phyloP scores from a whole-genome alignment of 2,329 filamentous ascomycete species.

The Orbilia blumenaviensis region DNA sequence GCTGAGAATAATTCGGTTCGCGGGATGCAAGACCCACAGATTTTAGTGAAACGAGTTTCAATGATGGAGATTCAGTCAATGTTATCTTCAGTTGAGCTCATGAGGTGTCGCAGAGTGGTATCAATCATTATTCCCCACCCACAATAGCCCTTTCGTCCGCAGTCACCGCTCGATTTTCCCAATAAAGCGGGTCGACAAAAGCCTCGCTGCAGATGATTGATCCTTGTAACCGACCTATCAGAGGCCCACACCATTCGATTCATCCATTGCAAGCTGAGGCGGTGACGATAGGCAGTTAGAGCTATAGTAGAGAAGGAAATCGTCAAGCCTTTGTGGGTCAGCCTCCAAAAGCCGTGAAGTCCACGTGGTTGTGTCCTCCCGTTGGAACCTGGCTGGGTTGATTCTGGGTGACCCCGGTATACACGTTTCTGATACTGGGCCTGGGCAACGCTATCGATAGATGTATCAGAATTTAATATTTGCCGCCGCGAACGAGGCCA shows the following conservation, averaged over 20 bases:
- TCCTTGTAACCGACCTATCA: slow-evolving; percentile 51
- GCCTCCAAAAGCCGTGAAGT: slow-evolving; percentile 32
- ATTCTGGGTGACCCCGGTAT: slow-evolving; percentile 31
- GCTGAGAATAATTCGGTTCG: slow-evolving; percentile 39
- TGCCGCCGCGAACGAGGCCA: slow-evolving; percentile 4
- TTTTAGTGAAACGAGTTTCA: slow-evolving; percentile 55
- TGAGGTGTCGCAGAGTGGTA: not conserved
- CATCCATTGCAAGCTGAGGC: slow-evolving; percentile 40
- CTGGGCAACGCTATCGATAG: not conserved
- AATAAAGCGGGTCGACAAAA: slow-evolving; percentile 41
- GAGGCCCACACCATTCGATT: slow-evolving; percentile 32
- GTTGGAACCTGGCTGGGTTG: slow-evolving; percentile 45
- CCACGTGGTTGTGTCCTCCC: slow-evolving; percentile 53
- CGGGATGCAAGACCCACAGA: slow-evolving; percentile 45
- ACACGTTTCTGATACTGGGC: slow-evolving; percentile 8
- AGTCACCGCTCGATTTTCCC: slow-evolving; percentile 46
- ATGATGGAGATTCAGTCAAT: slow-evolving; percentile 16
- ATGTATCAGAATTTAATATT: not conserved
- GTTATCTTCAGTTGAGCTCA: not conserved
- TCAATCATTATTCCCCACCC: slow-evolving; percentile 3
- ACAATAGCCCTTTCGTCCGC: slow-evolving; percentile 46
- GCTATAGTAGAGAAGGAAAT: slow-evolving; percentile 6
- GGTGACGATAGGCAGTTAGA: slow-evolving; percentile 31
- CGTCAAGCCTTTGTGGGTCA: slow-evolving; percentile 39
- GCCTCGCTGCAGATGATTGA: slow-evolving; percentile 36